Conservation (phyloP, 1,284 basidiomycete genomes). For the Chalciporus sp. region DNA sequence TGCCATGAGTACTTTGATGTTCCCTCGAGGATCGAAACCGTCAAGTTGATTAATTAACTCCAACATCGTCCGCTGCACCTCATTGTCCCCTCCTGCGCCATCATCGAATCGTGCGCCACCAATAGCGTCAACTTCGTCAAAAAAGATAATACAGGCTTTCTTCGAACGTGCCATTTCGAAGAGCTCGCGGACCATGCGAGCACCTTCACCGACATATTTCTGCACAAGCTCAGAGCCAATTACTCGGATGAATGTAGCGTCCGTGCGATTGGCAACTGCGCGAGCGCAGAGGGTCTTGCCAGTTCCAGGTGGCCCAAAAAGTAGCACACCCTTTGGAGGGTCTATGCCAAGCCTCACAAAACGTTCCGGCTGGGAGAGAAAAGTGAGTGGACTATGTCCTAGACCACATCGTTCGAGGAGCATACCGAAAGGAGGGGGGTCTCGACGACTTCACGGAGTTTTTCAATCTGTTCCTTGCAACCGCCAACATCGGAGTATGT, state of each 20-base stretch:
- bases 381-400: conserved; percentile 17
- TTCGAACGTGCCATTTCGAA: conserved; percentile 99
- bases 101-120: conserved; percentile 99
- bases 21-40: conserved; percentile 97
- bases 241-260: conserved; percentile 98
- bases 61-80: conserved; percentile 99
- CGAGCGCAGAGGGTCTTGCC: conserved; percentile 99
- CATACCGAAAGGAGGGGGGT: conserved; percentile 91
- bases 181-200: conserved; percentile 97
- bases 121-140: conserved; percentile 97
- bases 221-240: conserved; percentile 99
- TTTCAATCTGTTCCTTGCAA: conserved; percentile 99
- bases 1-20: conserved; percentile 99
- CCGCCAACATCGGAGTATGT: conserved; percentile 98
- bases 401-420: conserved; percentile 14
- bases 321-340: conserved; percentile 96
- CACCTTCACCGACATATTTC: conserved; percentile 99
- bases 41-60: conserved; percentile 99
- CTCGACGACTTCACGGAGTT: conserved; percentile 97
- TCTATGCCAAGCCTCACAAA: conserved; percentile 99
- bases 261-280: conserved; percentile 98
- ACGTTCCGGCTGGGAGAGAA: conserved; percentile 78
- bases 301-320: conserved; percentile 97
- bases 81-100: conserved; percentile 98
- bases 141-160: conserved; percentile 99